Base-by-base conservation (phyloP, 2,329 filamentous ascomycete species). In the Nothophoma quercina region DNA sequence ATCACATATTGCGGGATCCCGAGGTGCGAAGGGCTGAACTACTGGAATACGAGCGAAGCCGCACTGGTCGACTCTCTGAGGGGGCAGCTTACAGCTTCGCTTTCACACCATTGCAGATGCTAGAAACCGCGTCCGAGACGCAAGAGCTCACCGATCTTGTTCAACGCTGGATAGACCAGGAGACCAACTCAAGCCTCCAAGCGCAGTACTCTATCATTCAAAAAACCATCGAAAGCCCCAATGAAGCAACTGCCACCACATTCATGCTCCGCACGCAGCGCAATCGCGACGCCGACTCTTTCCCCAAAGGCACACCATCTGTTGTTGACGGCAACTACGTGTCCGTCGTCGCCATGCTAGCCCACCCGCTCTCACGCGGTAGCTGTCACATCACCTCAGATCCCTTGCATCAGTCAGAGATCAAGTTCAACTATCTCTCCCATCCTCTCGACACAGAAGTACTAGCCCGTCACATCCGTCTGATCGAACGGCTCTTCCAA, bases 371-470 rank as follows among this genome's bases (percentile, higher is more conserved):
- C 42, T 79, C 77, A 1, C 72, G 77, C 15, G 77, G 77, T 4
- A 71, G 47, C 13, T 59, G 72, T 0, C 77, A 79, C 43, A 73
- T 79, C 18, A 51, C 55, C 0, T 75, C 74, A 1, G 61, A 75
- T 30, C 62, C 70, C 0, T 56, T 58, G 0, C 63, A 52, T 1
- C 54, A 69, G 7, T 76, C 77, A 0, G 30, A 55, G 1, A 76
- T 81, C 40, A 74, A 79, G 49, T 71, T 74, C 1, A 70, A 70
- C 9, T 79, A 78, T 29, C 66, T 81, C 15, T 69, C 73, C 7
- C 75, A 81, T 47, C 76, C 79, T 0, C 61, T 78, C 2, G 79
- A 81, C 47, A 48, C 75, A 4, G 72, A 79, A 32, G 55, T 80
- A 7, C 60, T 77, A 0, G 73, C 75, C 0, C 67, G 72, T 5